A percentile compares a stretch with the other conserved stretches of the same genome.
Conservation (phyloP, 306 rosid genomes). For the Ochetophila trinervis region DNA sequence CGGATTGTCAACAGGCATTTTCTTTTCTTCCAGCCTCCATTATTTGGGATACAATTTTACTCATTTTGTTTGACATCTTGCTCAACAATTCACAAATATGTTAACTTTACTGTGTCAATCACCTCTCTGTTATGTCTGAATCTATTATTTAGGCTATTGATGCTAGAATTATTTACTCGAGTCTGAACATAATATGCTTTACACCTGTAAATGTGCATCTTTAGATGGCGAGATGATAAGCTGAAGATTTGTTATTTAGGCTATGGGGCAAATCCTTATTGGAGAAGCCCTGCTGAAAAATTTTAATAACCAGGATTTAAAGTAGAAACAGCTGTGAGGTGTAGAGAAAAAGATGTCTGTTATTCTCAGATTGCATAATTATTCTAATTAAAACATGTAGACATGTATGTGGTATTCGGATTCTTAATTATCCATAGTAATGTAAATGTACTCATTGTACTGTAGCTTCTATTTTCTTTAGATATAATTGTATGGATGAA, state of each 20-base stretch:
- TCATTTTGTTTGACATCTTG: slow-evolving; percentile 12
- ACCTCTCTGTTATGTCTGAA: slow-evolving; percentile 15
- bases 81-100: not conserved
- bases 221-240: not conserved
- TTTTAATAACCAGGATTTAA: not conserved
- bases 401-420: not conserved
- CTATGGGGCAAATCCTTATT: not conserved
- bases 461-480: not conserved
- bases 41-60: slow-evolving; percentile 10
- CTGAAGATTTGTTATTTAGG: not conserved
- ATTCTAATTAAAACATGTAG: not conserved
- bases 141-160: not conserved
- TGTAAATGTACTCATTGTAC: too few relatives aligned
- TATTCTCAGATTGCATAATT: not conserved
- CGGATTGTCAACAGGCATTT: slow-evolving; percentile 87
- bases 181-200: slow-evolving; percentile 1
- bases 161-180: slow-evolving; percentile 9
- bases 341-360: not conserved
- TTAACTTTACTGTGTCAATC: not conserved
- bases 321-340: not conserved
- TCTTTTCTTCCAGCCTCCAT: slow-evolving; percentile 13
- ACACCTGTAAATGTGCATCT: not conserved
- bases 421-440: too few relatives aligned
- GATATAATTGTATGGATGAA: not conserved
- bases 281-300: not conserved